Evolutionary conservation across 2,329 filamentous ascomycete species (phyloP), one percentile per base, ranked within the genome.

Genomic region (Exophiala lecanii-corni): DNA sequence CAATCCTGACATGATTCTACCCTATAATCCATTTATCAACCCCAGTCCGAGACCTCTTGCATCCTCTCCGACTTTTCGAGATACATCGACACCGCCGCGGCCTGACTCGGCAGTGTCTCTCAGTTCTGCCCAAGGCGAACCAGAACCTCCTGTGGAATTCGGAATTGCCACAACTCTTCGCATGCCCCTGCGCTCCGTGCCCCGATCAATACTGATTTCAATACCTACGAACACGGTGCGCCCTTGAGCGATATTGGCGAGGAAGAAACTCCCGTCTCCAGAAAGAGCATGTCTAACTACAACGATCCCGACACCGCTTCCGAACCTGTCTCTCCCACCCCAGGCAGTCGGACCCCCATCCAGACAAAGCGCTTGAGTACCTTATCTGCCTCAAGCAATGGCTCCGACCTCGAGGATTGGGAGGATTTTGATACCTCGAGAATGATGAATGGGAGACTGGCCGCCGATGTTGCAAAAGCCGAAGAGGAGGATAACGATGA

Each of bases 1-100:
- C 43, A 94, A 95, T 64, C 88, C 89, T 39, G 89, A 94, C 63
- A 89, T 95, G 87, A 94, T 96, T 57, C 71, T 96, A 39, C 89
- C 89, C 9, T 47, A 47, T 25, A 36, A 44, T 12, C 47, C 40
- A 20, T 25, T 46, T 23, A 26, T 40, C 4, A 30, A 38, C 26
- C 33, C 45, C 17, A 46, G 49, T 40, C 43, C 49, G 30, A 36
- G 23, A 28, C 45, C 45, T 4, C 25, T 45, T 10, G 36, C 49
- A 5, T 47, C 49, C 19, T 51, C 49, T 15, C 49, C 49, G 12
- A 44, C 39, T 20, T 25, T 51, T 26, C 45, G 19, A 7, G 13
- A 41, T 9, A n/a, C 18, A 30, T 34, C 38, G 7, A 37, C 49
- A 17, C 26, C 36, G 3, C 17, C 25, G 20, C 44, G 44, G 13